These are phyloP conservation scores for Cylindricascospora bacillispora DNA, from an alignment of 1,139 yeast genomes.

Conservation along the genomic window DNA sequence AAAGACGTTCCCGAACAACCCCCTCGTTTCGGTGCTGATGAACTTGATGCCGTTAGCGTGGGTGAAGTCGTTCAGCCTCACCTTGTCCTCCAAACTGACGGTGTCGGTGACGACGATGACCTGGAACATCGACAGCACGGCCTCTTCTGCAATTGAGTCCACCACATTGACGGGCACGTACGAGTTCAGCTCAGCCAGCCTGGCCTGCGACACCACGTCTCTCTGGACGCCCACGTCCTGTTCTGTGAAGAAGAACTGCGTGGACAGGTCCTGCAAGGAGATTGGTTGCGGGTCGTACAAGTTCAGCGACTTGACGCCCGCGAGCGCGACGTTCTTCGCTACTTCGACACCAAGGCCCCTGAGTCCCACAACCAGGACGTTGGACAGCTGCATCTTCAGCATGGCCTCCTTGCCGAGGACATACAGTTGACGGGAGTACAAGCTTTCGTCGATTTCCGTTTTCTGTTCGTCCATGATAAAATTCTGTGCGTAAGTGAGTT, in stretches of 20 bases:
- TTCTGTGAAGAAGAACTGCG: constrained; percentile 73
- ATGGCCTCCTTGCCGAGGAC: constrained; percentile 94
- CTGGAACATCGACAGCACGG: constrained; percentile 47
- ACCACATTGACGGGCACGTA: constrained; percentile 81
- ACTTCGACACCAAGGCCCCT: constrained; percentile 91
- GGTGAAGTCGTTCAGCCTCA: constrained; percentile 61
- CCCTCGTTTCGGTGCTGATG: constrained; percentile 71
- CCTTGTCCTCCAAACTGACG: constrained; percentile 56
- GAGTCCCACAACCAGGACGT: constrained; percentile 76
- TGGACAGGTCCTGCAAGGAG: constrained; percentile 57
- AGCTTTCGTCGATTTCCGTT: constrained; percentile 69
- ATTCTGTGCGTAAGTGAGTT: background rate
- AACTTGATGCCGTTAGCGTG: constrained; percentile 65
- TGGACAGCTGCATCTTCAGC: constrained; percentile 91
- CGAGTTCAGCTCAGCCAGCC: constrained; percentile 68
- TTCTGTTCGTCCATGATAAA: background rate
- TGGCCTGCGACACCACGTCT: constrained; percentile 54
- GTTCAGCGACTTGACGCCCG: constrained; percentile 92
- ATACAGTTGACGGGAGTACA: constrained; percentile 90
- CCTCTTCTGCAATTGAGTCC: constrained; percentile 38
- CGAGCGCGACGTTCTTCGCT: constrained; percentile 90
- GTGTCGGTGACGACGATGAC: constrained; percentile 77
- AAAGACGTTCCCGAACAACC: constrained; percentile 79
- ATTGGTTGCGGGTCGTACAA: constrained; percentile 72
- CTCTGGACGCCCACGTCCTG: constrained; percentile 65